Evolutionary conservation across 805 yeast genomes (phyloP), one percentile per base, ranked within the genome.

Genomic region (Clavispora phyllophila): DNA sequence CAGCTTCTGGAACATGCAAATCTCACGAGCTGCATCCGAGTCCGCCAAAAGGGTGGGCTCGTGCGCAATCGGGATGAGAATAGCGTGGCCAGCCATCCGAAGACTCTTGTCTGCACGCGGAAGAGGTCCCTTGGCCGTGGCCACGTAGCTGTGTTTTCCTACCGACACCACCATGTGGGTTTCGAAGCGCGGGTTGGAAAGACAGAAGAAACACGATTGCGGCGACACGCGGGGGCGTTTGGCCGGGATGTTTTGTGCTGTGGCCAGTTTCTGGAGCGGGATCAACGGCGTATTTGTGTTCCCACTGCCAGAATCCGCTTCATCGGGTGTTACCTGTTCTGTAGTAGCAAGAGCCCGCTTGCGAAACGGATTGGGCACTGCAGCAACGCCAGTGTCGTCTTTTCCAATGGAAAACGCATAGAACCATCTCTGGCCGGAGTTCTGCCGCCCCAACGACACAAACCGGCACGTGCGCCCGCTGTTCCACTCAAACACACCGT

Each of bases 101-200:
- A 74, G 61, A 3, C 65, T 62, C 12, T 66, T 66, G 9, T 58
- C 62, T 0, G 82, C 77, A 22, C 72, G 62, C 1, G 86, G 77
- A 15, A 89, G 62, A 0, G 97, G 96, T 0, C 97, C 97, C 56
- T 85, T 88, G 0, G 96, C 95, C 13, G 82, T 70, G 0, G 96
- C 82, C 44, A 89, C 39, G 57, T 88, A 89, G 0, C 79, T 64
- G 36, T 69, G 66, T 10, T 74, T 73, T 0, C 87, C 91, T 40
- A 90, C 83, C 0, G 93, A 77, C 0, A 88, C 72, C 10, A 89
- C 78, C 84, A 90, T 79, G 59, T 88, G 95, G 2, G 85, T 70
- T 49, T 84, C 90, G 6, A 85, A 72, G 12, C 81, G 75, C 0
- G 95, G 85, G 54, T 87, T 87, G 1, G 91, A 78, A 15, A 89